A percentile compares a stretch with the other conserved stretches of the same genome.
Conservation (phyloP, 2,329 filamentous ascomycete species). For the Epichloe typhina region DNA sequence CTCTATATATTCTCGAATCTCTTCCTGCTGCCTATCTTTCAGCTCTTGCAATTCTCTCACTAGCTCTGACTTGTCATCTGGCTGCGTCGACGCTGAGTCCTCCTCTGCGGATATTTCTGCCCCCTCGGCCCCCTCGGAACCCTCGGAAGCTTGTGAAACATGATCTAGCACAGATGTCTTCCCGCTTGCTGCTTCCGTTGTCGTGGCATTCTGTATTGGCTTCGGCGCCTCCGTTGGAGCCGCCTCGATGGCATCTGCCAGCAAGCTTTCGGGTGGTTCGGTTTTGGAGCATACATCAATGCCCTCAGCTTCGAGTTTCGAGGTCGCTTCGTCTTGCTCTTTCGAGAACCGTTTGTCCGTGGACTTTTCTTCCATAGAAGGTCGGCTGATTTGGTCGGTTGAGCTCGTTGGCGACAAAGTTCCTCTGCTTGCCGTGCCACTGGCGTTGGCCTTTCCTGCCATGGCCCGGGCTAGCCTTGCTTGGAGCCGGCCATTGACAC, state of each 20-base stretch:
- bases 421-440: constrained; percentile 30
- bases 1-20: constrained; percentile 73
- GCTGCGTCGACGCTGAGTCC: background rate
- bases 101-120: background rate
- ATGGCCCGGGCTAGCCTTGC: constrained; percentile 82
- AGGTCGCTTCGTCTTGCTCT: background rate
- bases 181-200: background rate
- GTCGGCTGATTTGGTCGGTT: constrained; percentile 19
- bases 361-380: constrained; percentile 17
- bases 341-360: constrained; percentile 10
- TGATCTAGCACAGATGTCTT: background rate
- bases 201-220: background rate
- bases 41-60: constrained; percentile 13
- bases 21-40: constrained; percentile 50
- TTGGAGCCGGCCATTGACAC: constrained; percentile 70
- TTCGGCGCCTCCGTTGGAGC: background rate
- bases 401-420: constrained; percentile 22
- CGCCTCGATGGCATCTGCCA: background rate
- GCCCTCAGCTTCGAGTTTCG: background rate
- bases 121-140: too few relatives aligned
- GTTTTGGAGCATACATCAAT: background rate
- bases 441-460: constrained; percentile 46
- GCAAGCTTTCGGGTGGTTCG: background rate
- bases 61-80: constrained; percentile 1
- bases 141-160: background rate